Evolutionary conservation across 306 rosid species (phyloP).

Genomic region (Gleditsia sinensis): DNA sequence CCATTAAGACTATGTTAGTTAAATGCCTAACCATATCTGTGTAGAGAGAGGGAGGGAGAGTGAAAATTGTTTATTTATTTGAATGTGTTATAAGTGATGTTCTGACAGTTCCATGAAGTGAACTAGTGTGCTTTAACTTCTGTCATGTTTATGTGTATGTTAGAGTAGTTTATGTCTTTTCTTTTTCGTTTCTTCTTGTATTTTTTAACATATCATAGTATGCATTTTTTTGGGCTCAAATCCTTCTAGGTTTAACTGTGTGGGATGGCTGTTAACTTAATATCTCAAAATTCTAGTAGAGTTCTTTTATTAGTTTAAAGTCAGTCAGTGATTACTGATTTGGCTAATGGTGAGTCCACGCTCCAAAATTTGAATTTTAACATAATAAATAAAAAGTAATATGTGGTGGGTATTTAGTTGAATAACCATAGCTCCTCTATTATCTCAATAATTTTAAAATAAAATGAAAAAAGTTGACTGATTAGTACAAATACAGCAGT

Average conservation of each 20-base stretch:
- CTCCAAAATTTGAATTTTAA: too few species aligned
- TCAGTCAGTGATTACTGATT: too few species aligned
- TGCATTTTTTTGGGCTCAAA: neutral
- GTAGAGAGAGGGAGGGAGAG: neutral
- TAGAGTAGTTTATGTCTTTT: neutral
- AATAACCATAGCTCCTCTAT: neutral
- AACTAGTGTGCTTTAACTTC: neutral
- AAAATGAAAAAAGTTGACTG: neutral
- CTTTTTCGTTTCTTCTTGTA: too few species aligned
- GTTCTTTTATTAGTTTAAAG: neutral
- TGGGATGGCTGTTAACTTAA: neutral
- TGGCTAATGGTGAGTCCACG: too few species aligned
- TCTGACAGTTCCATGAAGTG: neutral
- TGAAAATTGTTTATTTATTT: neutral
- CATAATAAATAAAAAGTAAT: too few species aligned
- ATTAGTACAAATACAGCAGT: neutral
- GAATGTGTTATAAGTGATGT: neutral
- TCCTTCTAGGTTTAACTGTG: neutral
- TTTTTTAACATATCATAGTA: neutral
- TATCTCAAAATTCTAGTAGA: neutral
- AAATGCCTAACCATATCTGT: neutral
- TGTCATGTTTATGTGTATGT: neutral
- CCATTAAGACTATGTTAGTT: neutral
- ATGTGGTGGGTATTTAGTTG: neutral
- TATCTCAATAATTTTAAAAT: neutral